Conservation (phyloP, 192 early-diverging fungal species). For the Backusella australiensis region DNA sequence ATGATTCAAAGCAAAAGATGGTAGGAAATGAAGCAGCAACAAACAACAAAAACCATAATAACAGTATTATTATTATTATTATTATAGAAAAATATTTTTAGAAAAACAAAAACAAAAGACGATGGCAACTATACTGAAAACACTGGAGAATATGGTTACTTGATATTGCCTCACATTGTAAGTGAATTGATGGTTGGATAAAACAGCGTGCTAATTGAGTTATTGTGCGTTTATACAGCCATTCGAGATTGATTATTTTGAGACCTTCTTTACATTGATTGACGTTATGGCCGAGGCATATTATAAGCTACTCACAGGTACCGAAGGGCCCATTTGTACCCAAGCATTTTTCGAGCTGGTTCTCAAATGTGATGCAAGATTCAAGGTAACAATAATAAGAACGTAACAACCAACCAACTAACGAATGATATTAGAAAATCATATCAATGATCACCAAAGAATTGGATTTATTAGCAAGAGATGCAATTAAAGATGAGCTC, state of each 20-base stretch:
- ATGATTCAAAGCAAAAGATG: slow-evolving; percentile 45
- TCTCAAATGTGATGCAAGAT: slow-evolving; percentile 61
- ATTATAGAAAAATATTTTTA: slow-evolving; percentile 47
- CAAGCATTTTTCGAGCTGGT: slow-evolving; percentile 60
- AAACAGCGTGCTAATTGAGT: not conserved
- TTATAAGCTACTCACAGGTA: slow-evolving; percentile 39
- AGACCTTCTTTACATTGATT: slow-evolving; percentile 65
- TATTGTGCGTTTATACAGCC: slow-evolving; percentile 32
- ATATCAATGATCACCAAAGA: slow-evolving; percentile 61
- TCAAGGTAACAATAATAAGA: slow-evolving; percentile 39
- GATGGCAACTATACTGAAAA: slow-evolving; percentile 36
- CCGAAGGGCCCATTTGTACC: slow-evolving; percentile 27
- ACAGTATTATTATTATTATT: not conserved
- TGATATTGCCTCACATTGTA: slow-evolving; percentile 43
- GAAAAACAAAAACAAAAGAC: slow-evolving; percentile 42
- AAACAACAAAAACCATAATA: not conserved
- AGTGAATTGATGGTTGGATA: not conserved
- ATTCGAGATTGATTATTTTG: slow-evolving; percentile 67
- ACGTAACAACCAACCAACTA: not conserved
- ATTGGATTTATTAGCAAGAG: slow-evolving; percentile 58
- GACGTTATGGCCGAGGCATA: slow-evolving; percentile 63
- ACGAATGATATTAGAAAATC: slow-evolving; percentile 45
- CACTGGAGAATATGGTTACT: slow-evolving; percentile 39
- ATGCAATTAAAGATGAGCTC: slow-evolving; percentile 60
- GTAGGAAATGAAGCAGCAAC: slow-evolving; percentile 10